Conservation (phyloP, 306 rosid species). For the Potentilla sterilis region DNA sequence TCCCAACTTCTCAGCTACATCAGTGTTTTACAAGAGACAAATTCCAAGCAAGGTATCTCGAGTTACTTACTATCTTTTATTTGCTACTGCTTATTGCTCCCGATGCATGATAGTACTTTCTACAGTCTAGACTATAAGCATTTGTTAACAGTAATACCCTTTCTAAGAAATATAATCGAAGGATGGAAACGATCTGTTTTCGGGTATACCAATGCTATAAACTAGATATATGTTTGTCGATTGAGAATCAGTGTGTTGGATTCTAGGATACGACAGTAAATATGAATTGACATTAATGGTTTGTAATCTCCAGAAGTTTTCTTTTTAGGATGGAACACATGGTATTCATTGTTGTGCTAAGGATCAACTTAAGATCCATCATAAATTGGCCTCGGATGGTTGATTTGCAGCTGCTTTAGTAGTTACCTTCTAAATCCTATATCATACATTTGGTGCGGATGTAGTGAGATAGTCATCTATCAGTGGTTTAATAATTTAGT, state of each 20-base stretch:
- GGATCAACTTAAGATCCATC: not conserved
- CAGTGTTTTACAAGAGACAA: slow-evolving; percentile 71
- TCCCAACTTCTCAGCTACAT: slow-evolving; percentile 52
- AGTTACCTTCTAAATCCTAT: not conserved
- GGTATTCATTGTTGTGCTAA: not conserved
- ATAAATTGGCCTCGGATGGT: not conserved
- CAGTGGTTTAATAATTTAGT: not conserved
- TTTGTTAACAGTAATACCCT: not conserved
- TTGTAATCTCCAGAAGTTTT: not conserved
- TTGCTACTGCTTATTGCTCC: not conserved
- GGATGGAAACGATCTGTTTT: not conserved
- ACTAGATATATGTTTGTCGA: not conserved
- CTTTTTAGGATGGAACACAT: not conserved
- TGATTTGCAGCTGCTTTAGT: not conserved
- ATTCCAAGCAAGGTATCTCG: slow-evolving; percentile 90
- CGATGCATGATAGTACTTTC: too few relatives aligned
- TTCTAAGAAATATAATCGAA: not conserved
- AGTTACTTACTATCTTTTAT: slow-evolving; percentile 21
- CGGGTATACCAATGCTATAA: not conserved
- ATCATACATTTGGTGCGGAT: not conserved
- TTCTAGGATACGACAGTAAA: not conserved
- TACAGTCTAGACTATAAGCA: too few relatives aligned
- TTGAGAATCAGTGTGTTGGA: not conserved
- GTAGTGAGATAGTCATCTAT: not conserved
- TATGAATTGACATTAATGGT: not conserved